Conservation (phyloP, 2,329 filamentous ascomycete genomes). For the Incumbomyces lentus region DNA sequence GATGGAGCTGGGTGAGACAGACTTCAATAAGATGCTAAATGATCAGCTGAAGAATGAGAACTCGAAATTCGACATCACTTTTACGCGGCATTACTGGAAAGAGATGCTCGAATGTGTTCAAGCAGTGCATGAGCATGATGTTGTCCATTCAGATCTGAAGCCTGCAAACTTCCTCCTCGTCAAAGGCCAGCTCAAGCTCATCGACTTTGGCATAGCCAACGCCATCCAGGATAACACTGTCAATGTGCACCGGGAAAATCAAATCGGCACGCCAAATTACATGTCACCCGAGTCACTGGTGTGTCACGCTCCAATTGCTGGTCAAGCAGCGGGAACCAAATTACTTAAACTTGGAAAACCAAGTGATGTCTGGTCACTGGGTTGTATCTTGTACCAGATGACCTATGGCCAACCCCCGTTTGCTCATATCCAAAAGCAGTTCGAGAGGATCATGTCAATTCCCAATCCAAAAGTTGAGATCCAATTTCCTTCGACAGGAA, state of each 20-base stretch:
- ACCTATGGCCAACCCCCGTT: conserved; percentile 95
- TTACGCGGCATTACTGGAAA: conserved; percentile 97
- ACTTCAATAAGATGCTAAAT: conserved; percentile 76
- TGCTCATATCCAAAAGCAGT: conserved; percentile 77
- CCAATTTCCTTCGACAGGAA: conserved; percentile 34
- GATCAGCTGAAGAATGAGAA: conserved; percentile 61
- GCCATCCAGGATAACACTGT: conserved; percentile 95
- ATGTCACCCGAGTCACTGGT: conserved; percentile 94
- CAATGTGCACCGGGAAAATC: conserved; percentile 91
- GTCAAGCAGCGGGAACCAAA: conserved; percentile 44
- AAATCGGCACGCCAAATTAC: conserved; percentile 94
- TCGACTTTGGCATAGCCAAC: conserved; percentile 97
- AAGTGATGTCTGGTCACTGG: conserved; percentile 89
- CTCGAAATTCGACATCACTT: conserved; percentile 71
- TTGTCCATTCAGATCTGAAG: conserved; percentile 95
- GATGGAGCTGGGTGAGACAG: conserved; percentile 94
- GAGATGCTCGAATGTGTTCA: conserved; percentile 96
- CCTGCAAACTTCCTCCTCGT: conserved; percentile 95
- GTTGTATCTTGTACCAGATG: conserved; percentile 97
- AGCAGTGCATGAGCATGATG: conserved; percentile 77
- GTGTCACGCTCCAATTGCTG: conserved; percentile 63
- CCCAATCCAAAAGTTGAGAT: conserved; percentile 40
- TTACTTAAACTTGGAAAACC: conserved; percentile 94
- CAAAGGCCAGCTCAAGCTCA: conserved; percentile 81
- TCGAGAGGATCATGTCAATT: conserved; percentile 60